Evolutionary conservation across 176 grass and related monocot species (phyloP).

Genomic region (Poa annua): DNA sequence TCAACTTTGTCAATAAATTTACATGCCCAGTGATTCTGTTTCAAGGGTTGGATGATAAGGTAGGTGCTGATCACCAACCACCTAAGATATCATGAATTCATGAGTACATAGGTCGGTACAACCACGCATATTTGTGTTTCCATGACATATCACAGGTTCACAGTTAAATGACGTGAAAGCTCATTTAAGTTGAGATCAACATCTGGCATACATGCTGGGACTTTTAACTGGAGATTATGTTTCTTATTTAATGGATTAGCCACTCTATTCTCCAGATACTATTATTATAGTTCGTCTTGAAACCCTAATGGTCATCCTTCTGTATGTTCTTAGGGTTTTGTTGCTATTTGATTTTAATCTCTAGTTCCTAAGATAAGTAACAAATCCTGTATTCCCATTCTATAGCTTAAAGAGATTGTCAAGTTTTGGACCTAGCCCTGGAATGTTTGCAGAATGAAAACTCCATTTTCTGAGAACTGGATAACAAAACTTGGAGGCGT

Average conservation of each 20-base stretch:
- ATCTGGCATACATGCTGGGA: background rate
- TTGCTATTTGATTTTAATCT: background rate
- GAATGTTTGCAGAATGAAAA: background rate
- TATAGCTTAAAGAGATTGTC: background rate
- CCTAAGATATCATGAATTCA: conserved; percentile 11
- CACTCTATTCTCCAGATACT: background rate
- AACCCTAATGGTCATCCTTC: background rate
- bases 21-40: conserved; percentile 90
- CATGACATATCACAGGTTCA: background rate
- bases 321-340: background rate
- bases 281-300: too few species aligned
- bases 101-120: background rate
- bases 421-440: background rate
- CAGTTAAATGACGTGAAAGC: background rate
- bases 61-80: conserved; percentile 39
- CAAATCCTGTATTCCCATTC: background rate
- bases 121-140: background rate
- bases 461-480: background rate
- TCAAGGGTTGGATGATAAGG: conserved; percentile 94
- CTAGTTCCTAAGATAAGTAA: background rate
- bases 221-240: background rate
- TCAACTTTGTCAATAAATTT: conserved; percentile 91
- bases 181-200: background rate
- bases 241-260: conserved; percentile 15
- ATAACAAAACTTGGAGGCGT: background rate